Evolutionary conservation across 2,329 filamentous ascomycete genomes (phyloP), one percentile per base, ranked within the genome.

Genomic region (Coniella lustricola): DNA sequence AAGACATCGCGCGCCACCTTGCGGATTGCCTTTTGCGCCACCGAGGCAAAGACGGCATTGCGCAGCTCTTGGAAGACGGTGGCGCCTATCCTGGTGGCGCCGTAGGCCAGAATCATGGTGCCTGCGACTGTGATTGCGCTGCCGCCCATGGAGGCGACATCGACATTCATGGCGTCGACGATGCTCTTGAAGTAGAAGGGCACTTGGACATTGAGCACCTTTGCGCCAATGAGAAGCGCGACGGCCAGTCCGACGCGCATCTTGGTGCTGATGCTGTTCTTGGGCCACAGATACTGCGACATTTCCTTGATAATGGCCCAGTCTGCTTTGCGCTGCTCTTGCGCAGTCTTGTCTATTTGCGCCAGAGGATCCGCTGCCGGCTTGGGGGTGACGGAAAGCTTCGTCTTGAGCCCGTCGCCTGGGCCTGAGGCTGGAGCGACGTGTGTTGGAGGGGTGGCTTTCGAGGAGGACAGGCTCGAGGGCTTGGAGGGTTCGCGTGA

Each of bases 241-340:
- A 98, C 77, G n/a, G 91, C 90, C 41, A 95, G 70, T 10, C 86
- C 80, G 31, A 98, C 93, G 54, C 93, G 83, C 54, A 90, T 70
- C 64, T 94, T 88, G 3, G 90, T 94, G 48, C 83, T 83, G 60
- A 87, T 66, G 62, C 86, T 87, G 65, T 90, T 82, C 72, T 93
- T 95, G 18, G 93, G 93, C 93, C 93, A 98, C 18, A 98, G 73
- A 66, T 98, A 98, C 54, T 84, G 84, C 52, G 85, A 84, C 91
- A 98, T 97, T 66, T 98, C 91, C 69, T 87, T 94, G 75, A 98
- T 93, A 57, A 98, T 98, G 41, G 90, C 90, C 91, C 91, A 96
- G 63, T 98, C 93, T 8, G 90, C 91, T 69, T 90, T 94, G 59
- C 93, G 82, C 75, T 98, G 94, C 68, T 96, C 88, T 59, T 90